Evolutionary conservation across 2,329 filamentous ascomycete genomes (phyloP).

Genomic region (Pseudocercospora fuligena): DNA sequence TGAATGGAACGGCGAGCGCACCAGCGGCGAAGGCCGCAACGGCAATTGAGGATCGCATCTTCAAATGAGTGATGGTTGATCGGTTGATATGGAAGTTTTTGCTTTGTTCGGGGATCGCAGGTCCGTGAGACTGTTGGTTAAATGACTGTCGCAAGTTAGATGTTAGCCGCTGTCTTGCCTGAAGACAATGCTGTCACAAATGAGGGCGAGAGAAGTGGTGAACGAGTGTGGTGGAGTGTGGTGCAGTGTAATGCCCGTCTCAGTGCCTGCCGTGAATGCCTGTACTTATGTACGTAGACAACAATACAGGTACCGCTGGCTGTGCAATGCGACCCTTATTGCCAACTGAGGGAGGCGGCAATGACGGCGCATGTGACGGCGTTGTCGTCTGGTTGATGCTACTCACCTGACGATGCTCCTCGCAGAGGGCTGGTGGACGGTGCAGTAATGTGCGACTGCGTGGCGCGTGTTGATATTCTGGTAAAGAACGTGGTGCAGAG

Average conservation of each 20-base stretch:
- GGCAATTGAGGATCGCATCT: constrained; percentile 44
- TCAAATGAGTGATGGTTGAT: constrained; percentile 32
- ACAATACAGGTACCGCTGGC: neutral
- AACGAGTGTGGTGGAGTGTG: constrained; percentile 3
- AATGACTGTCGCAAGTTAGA: constrained; percentile 13
- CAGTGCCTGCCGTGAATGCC: neutral
- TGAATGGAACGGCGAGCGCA: constrained; percentile 42
- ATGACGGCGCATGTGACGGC: constrained; percentile 2
- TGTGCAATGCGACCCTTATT: neutral
- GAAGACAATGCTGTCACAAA: constrained; percentile 15
- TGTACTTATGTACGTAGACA: neutral
- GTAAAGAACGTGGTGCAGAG: constrained; percentile 25
- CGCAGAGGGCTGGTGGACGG: constrained; percentile 17
- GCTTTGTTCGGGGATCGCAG: constrained; percentile 26
- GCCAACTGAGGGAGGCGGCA: neutral
- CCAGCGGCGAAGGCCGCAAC: constrained; percentile 44
- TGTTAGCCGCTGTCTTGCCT: constrained; percentile 23
- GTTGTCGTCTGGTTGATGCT: constrained; percentile 3
- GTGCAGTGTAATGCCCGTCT: constrained; percentile 5
- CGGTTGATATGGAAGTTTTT: constrained; percentile 11
- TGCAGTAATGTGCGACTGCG: constrained; percentile 26
- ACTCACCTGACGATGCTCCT: constrained; percentile 18
- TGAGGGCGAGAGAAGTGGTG: neutral
- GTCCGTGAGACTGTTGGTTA: constrained; percentile 22
- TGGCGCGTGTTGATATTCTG: constrained; percentile 17